Percentiles rank a stretch among this genome's conserved stretches.
These are phyloP conservation scores for Colletotrichum sansevieriae DNA, from an alignment of 2,329 filamentous ascomycete genomes.

Conservation along the genomic window DNA sequence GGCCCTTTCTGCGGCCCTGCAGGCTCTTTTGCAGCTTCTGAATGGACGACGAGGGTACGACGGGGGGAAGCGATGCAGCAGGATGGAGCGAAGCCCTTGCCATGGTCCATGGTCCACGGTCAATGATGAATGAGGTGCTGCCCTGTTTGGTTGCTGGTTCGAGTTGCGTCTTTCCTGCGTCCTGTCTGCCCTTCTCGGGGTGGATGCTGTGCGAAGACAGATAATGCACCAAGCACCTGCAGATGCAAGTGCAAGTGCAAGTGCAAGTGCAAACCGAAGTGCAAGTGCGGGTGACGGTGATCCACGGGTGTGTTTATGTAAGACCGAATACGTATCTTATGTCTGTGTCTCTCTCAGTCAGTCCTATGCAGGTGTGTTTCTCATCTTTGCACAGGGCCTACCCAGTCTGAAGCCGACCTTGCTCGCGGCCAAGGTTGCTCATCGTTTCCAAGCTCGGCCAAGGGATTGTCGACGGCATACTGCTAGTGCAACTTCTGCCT, in stretches of 20 bases:
- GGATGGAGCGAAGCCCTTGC: constrained; percentile 9
- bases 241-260: constrained; percentile 21
- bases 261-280: constrained; percentile 2
- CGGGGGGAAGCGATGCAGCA: constrained; percentile 31
- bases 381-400: neutral
- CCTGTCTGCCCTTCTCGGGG: constrained; percentile 25
- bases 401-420: neutral
- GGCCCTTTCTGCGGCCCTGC: constrained; percentile 21
- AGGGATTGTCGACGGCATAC: constrained; percentile 13
- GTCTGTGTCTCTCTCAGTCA: too few species aligned
- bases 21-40: constrained; percentile 31
- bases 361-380: neutral
- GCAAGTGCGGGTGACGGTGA: neutral
- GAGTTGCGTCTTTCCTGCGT: constrained; percentile 5
- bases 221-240: constrained; percentile 28
- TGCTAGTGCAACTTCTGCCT: neutral
- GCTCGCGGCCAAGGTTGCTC: neutral
- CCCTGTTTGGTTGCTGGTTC: neutral
- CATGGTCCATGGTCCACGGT: neutral
- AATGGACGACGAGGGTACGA: constrained; percentile 24
- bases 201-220: constrained; percentile 20
- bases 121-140: neutral
- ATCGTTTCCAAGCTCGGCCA: constrained; percentile 8
- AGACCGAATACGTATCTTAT: too few species aligned
- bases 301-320: neutral